Evolutionary conservation across 306 rosid genomes (phyloP), one percentile per base, ranked within the genome.

Genomic region (Inga leiocalycina): DNA sequence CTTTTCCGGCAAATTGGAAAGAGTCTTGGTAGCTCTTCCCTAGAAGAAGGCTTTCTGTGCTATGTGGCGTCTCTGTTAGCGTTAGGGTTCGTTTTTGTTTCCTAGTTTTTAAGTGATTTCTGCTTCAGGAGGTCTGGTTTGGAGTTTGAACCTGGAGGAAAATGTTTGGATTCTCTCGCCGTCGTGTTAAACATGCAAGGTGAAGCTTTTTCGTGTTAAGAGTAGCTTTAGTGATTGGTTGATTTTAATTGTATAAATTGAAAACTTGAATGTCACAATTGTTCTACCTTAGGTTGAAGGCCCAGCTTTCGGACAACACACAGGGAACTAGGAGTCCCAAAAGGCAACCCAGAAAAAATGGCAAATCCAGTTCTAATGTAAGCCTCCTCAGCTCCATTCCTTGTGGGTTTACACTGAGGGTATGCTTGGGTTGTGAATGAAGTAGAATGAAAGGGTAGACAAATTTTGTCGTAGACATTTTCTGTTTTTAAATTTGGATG

Each of bases 81-180:
- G 79, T 62, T 80, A 59, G 32, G 32, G 30, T 59, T 59, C 5
- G 0, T 9, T n/a, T 35, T 10, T 32, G 20, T n/a, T 3, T 32
- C 22, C 22, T 8, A 15, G 17, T 72, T 78, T 68, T 82, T 39
- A 16, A 66, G 43, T 78, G 48, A 56, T n/a, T 79, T 7, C 70
- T 82, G 74, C 66, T 69, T 14, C 27, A 71, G 81, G 49, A 75
- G 27, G 37, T 76, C 56, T 56, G 54, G 61, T 71, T 64, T 67
- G 64, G 46, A 24, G 62, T 74, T 64, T 67, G 64, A 52, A 24
- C 49, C 82, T 44, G 22, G 56, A 73, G 56, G 14, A 88, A 79
- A 64, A 95, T 95, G 98, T 92, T 95, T 80, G 90, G 95, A 6
- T 92, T 95, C 86, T 89, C 97, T 86, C 98, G 98, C 71, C 88